Conservation (phyloP, 2,329 filamentous ascomycete genomes). For the Fusarium verrucosum region DNA sequence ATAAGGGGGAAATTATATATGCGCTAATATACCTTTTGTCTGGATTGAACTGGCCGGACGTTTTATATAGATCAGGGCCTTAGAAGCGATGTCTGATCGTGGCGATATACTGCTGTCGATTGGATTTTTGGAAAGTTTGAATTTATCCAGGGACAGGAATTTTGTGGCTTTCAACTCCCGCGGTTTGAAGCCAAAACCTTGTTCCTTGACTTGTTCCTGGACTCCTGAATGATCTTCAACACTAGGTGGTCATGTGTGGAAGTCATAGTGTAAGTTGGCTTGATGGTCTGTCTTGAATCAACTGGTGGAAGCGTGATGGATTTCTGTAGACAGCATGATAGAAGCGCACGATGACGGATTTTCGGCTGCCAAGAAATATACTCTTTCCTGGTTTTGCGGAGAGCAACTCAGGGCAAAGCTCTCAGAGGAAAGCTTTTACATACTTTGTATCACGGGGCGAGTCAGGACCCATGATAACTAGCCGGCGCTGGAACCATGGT, state of each 20-base stretch:
- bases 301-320: not conserved
- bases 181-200: constrained; percentile 10
- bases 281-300: not conserved
- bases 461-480: constrained; percentile 19
- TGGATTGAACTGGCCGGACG: too few species aligned
- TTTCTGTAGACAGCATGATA: not conserved
- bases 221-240: not conserved
- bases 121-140: not conserved
- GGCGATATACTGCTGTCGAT: constrained; percentile 5
- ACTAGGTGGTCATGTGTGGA: not conserved
- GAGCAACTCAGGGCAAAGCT: not conserved
- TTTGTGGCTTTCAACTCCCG: constrained; percentile 29
- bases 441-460: constrained; percentile 12
- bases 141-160: constrained; percentile 20
- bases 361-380: constrained; percentile 31
- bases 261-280: not conserved
- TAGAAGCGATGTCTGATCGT: too few species aligned
- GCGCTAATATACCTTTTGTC: too few species aligned
- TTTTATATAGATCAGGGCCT: too few species aligned
- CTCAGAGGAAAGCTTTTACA: not conserved
- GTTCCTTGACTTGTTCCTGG: constrained; percentile 29
- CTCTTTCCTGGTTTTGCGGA: constrained; percentile 12
- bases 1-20: too few species aligned
- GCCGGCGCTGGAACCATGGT: constrained; percentile 15
- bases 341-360: constrained; percentile 26